A percentile compares a stretch with the other conserved stretches of the same genome.
Evolutionary conservation across 306 rosid genomes (phyloP).

Genomic region (Vachellia pachyceras): DNA sequence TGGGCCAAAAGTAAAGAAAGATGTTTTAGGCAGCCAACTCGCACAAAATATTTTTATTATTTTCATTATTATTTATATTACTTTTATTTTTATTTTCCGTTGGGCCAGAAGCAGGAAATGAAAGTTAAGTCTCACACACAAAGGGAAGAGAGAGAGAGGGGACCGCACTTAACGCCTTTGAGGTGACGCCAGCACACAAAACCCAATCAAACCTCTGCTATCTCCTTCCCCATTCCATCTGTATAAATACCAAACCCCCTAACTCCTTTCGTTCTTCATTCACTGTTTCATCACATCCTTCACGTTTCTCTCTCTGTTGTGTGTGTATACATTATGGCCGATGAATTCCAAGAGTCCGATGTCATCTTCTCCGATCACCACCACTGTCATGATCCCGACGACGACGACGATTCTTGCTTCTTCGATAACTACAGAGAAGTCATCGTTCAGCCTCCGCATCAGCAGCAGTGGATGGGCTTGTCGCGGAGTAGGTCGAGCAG

Average conservation of each 20-base stretch:
- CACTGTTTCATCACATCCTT: constrained; percentile 40
- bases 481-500: background rate
- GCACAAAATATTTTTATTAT: background rate
- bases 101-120: background rate
- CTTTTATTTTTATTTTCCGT: too few relatives aligned
- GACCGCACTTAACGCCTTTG: constrained; percentile 64
- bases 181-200: constrained; percentile 61
- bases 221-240: background rate
- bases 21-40: constrained; percentile 45
- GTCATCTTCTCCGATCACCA: constrained; percentile 57
- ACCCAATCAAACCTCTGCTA: constrained; percentile 14
- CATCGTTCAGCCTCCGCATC: background rate
- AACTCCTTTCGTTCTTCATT: background rate
- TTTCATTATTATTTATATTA: background rate
- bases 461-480: background rate
- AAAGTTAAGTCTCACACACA: constrained; percentile 15
- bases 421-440: background rate
- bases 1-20: constrained; percentile 37
- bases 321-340: constrained; percentile 39
- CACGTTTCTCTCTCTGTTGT: background rate
- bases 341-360: constrained; percentile 78
- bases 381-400: background rate
- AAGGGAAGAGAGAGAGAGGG: constrained; percentile 30
- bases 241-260: constrained; percentile 39
- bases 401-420: background rate